Conservation (phyloP, 106 monocot species). For the Dendrobium huoshanense region DNA sequence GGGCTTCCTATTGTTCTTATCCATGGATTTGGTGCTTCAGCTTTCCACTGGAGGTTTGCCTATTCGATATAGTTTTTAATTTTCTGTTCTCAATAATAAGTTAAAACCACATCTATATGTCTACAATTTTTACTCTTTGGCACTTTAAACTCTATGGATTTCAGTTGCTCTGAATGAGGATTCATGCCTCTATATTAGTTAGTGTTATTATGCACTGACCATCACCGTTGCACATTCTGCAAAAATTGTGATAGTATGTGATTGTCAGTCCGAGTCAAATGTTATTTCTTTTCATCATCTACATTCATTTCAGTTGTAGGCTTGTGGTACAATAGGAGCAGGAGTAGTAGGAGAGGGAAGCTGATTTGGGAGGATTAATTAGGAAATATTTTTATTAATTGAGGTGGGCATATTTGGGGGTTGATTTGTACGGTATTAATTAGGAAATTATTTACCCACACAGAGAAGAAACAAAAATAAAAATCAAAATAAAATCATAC, state of each 20-base stretch:
- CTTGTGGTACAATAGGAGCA: too few species aligned
- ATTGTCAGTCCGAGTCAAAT: background rate
- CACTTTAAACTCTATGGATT: background rate
- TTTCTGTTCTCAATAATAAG: background rate
- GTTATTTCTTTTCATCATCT: background rate
- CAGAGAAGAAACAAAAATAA: too few species aligned
- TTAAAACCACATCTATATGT: background rate
- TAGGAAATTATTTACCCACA: too few species aligned
- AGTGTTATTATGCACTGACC: background rate
- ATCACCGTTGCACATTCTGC: background rate
- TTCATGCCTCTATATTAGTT: background rate
- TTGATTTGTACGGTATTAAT: too few species aligned
- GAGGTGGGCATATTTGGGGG: too few species aligned
- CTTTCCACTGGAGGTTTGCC: constrained; percentile 90
- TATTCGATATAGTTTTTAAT: background rate
- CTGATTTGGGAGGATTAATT: too few species aligned
- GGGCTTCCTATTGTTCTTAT: constrained; percentile 83
- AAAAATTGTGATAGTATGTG: background rate
- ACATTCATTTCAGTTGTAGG: background rate
- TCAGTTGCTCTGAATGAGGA: background rate
- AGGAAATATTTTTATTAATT: too few species aligned
- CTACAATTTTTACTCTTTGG: background rate
- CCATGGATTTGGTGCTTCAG: constrained; percentile 97
- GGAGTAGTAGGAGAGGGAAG: too few species aligned
- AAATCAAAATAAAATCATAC: too few species aligned